A percentile compares a stretch with the other conserved stretches of the same genome.
These are phyloP conservation scores for Pestalotiopsis sp. DNA, from an alignment of 2,329 filamentous ascomycete species.

Conservation along the genomic window DNA sequence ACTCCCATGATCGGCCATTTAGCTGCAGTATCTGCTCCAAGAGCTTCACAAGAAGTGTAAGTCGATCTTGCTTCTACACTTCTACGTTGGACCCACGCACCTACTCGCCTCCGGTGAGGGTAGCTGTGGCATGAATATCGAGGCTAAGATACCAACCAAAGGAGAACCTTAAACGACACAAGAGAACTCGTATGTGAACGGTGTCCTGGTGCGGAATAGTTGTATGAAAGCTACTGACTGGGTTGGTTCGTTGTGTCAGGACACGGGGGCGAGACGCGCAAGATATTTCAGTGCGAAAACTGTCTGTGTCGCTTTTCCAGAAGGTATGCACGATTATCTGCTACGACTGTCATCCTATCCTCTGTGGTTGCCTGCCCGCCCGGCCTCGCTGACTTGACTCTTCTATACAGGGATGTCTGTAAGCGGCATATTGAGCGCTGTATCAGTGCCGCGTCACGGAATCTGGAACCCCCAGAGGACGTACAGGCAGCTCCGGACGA, in stretches of 20 bases:
- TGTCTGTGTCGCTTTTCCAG: background rate
- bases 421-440: background rate
- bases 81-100: too few species aligned
- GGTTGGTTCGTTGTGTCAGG: background rate
- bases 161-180: conserved; percentile 1
- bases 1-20: background rate
- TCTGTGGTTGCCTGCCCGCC: background rate
- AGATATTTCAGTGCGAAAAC: background rate
- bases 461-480: background rate
- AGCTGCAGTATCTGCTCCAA: conserved; percentile 3
- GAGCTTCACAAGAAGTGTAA: conserved; percentile 2
- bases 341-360: background rate
- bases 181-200: background rate
- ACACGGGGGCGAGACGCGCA: conserved; percentile 1
- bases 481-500: background rate
- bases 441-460: background rate
- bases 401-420: background rate
- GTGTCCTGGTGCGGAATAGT: background rate
- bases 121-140: background rate
- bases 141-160: background rate
- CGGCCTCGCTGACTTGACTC: background rate
- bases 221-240: background rate
- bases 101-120: too few species aligned
- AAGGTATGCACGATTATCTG: background rate
- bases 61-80: background rate